Evolutionary conservation across 176 grass and related monocot genomes (phyloP), one percentile per base, ranked within the genome.

Genomic region (Musa troglodytarum): DNA sequence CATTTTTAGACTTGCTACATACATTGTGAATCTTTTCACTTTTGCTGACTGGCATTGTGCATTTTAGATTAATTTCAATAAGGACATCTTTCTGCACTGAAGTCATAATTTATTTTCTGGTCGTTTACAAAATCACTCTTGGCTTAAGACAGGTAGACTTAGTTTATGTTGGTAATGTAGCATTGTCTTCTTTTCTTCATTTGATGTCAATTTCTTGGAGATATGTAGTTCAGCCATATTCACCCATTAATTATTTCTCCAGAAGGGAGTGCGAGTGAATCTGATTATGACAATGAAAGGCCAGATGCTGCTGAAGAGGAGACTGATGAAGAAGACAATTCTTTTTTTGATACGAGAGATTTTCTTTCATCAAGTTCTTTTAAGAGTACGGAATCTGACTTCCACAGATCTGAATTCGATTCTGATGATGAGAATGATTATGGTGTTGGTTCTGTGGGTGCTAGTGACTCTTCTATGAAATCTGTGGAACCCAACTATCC

Each of bases 291-390:
- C 53, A 97, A 90, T 76, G 95, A 98, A 88, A 89, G 80, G 76
- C 91, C 86, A 56, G 86, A 93, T 85, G 84, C 82, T 74, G 87
- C 90, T 89, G 95, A 99, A 89, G 88, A 96, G 56, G 95, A 99
- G 71, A 94, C 86, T 54, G 91, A 99, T 10, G 91, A 99, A 74
- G 95, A 94, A 81, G 94, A 91, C 10, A 87, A 83, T 76, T 63
- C 86, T 24, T 99, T 89, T 76, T 94, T 99, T 76, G 95, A 99
- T 85, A 99, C 95, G 68, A 82, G 63, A 71, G 95, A 99, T 87
- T 99, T 99, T 79, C 95, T 99, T 80, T 99, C 95, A 0, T 94
- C 95, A 9, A 91, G 90, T 63, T 99, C 95, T 69, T 99, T 99
- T 82, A 99, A 89, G 84, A 91, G 86, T 55, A 86, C 80, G 34